Percentiles rank a stretch among this genome's conserved stretches.
phyloP scores from a whole-genome alignment of 495 filamentous ascomycete species.

The Articulospora tetracladia region DNA sequence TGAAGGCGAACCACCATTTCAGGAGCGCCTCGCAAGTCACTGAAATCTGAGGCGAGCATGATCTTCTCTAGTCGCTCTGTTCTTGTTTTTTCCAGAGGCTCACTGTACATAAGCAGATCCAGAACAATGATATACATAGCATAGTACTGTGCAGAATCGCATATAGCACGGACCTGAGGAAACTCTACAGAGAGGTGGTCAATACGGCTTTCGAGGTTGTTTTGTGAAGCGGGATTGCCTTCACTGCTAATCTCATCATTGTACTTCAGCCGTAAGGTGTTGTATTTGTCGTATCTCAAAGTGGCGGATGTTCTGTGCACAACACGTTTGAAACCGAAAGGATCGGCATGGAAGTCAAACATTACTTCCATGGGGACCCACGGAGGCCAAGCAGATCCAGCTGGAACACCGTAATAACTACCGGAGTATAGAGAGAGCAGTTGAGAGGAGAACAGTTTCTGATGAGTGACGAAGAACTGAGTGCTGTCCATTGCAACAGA shows the following conservation, averaged over 20 bases:
- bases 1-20: constrained; percentile 92
- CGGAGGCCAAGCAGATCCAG: constrained; percentile 87
- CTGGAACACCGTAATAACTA: constrained; percentile 82
- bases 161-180: constrained; percentile 84
- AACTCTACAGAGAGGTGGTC: constrained; percentile 97
- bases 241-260: constrained; percentile 83
- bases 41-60: constrained; percentile 99
- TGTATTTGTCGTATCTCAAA: constrained; percentile 96
- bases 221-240: constrained; percentile 31
- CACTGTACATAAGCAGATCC: constrained; percentile 90
- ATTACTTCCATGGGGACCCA: constrained; percentile 98
- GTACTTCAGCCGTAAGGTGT: constrained; percentile 94
- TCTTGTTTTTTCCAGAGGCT: constrained; percentile 92
- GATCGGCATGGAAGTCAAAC: constrained; percentile 89
- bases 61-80: constrained; percentile 95
- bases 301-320: constrained; percentile 93
- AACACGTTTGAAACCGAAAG: constrained; percentile 92
- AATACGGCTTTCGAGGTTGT: constrained; percentile 71
- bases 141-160: constrained; percentile 94
- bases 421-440: constrained; percentile 90
- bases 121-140: constrained; percentile 96
- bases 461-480: constrained; percentile 95
- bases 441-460: constrained; percentile 75
- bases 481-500: constrained; percentile 91
- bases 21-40: constrained; percentile 87